These are phyloP conservation scores for Polysphondylium violaceum DNA, from an alignment of 78 protist species.

Conservation along the genomic window DNA sequence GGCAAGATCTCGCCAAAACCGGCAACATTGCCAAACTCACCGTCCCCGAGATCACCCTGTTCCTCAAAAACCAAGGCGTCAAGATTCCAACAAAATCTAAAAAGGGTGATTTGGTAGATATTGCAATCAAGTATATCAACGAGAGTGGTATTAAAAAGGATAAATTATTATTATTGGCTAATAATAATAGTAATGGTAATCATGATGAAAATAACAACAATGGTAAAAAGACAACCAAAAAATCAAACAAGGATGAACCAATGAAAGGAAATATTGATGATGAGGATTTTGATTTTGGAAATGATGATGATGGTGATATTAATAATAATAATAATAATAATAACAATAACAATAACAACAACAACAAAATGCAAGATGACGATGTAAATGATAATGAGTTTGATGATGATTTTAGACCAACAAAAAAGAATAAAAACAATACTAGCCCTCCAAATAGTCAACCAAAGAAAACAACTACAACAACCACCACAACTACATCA, in stretches of 20 bases:
- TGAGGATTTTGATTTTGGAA: neutral
- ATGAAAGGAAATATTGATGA: neutral
- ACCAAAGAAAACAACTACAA: neutral
- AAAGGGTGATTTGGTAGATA: slow-evolving; percentile 58
- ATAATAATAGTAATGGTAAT: neutral
- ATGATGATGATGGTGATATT: neutral
- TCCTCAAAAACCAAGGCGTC: slow-evolving; percentile 27
- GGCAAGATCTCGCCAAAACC: slow-evolving; percentile 24
- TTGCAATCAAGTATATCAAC: neutral
- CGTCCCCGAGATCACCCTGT: slow-evolving; percentile 17
- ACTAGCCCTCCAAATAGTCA: neutral
- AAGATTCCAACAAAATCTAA: slow-evolving; percentile 41
- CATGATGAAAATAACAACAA: neutral
- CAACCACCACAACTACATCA: neutral
- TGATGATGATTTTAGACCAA: neutral
- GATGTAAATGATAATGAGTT: neutral
- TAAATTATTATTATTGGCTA: slow-evolving; percentile 3
- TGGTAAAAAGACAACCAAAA: neutral
- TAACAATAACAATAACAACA: neutral
- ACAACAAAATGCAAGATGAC: neutral
- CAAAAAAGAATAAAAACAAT: neutral
- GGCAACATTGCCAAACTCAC: slow-evolving; percentile 57
- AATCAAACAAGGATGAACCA: neutral
- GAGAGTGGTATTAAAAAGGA: slow-evolving; percentile 14
- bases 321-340: slow-evolving; percentile 3